Conservation (phyloP, 352 stramenopile genomes). For the Phytopythium ostracodes region DNA sequence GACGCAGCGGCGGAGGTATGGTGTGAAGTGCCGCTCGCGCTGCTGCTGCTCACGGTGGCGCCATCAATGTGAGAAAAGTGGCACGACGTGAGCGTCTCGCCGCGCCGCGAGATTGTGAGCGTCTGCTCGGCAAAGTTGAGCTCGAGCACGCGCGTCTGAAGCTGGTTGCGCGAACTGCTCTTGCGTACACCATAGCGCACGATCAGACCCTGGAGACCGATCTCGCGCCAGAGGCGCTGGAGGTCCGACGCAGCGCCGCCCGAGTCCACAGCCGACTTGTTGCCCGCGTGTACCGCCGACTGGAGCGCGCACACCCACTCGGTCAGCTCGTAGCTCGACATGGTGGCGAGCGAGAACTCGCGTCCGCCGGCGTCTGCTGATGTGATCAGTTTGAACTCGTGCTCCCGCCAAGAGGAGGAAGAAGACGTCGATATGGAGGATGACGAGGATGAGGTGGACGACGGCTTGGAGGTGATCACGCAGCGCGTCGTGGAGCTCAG, state of each 20-base stretch:
- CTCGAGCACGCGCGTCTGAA: conserved; percentile 82
- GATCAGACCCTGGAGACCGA: conserved; percentile 76
- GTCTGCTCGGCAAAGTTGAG: conserved; percentile 86
- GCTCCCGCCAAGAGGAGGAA: conserved; percentile 30
- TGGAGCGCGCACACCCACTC: conserved; percentile 82
- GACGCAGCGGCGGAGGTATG: conserved; percentile 1
- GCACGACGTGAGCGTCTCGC: conserved; percentile 72
- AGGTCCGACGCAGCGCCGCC: conserved; percentile 48
- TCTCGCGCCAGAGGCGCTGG: conserved; percentile 73
- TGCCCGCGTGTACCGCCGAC: conserved; percentile 74
- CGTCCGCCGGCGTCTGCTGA: conserved; percentile 62
- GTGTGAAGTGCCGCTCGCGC: conserved; percentile 16
- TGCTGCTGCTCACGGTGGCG: conserved; percentile 37
- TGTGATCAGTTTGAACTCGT: conserved; percentile 78
- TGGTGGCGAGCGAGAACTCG: conserved; percentile 59
- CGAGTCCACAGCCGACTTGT: conserved; percentile 64
- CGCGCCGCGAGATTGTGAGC: conserved; percentile 71
- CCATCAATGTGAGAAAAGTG: conserved; percentile 65
- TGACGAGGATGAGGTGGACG: background rate
- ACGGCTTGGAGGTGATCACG: conserved; percentile 45
- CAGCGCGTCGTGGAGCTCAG: conserved; percentile 76
- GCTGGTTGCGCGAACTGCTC: conserved; percentile 65
- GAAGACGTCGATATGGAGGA: conserved; percentile 3
- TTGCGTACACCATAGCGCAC: conserved; percentile 83
- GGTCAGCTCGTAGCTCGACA: conserved; percentile 76